phyloP scores from a whole-genome alignment of 805 yeast genomes.

The Metschnikowia cubensis region DNA sequence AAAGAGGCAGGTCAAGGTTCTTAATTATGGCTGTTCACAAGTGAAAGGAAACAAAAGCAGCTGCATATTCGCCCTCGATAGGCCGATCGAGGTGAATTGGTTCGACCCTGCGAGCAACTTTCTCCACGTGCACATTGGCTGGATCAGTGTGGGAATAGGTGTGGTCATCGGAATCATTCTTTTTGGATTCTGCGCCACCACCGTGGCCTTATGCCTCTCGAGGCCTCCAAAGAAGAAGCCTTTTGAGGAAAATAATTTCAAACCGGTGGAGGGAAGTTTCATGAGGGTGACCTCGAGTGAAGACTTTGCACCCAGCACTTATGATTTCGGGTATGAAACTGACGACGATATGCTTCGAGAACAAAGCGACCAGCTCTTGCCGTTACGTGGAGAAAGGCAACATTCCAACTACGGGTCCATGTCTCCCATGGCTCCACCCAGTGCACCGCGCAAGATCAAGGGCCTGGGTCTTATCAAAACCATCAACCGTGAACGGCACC shows the following conservation, averaged over 20 bases:
- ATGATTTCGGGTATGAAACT: constrained; percentile 42
- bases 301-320: constrained; percentile 14
- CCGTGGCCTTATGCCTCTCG: constrained; percentile 17
- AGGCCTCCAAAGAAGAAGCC: constrained; percentile 4
- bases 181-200: constrained; percentile 23
- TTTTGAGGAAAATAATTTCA: constrained; percentile 6
- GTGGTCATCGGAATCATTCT: constrained; percentile 55
- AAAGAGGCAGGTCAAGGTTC: constrained; percentile 56
- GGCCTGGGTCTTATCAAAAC: constrained; percentile 18
- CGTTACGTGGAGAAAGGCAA: constrained; percentile 17
- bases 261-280: constrained; percentile 26
- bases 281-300: constrained; percentile 38
- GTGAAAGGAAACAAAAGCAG: constrained; percentile 23
- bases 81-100: constrained; percentile 67
- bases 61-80: constrained; percentile 64
- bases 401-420: constrained; percentile 8
- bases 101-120: constrained; percentile 41
- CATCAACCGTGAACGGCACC: constrained; percentile 21
- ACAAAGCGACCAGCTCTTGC: constrained; percentile 32
- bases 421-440: constrained; percentile 13
- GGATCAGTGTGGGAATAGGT: constrained; percentile 66
- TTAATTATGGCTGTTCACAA: constrained; percentile 58
- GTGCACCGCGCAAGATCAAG: constrained; percentile 27
- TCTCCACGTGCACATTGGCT: constrained; percentile 60
- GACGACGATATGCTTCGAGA: constrained; percentile 34